Conservation (phyloP, 177 flowering plant species). For the Telopea speciosissima region DNA sequence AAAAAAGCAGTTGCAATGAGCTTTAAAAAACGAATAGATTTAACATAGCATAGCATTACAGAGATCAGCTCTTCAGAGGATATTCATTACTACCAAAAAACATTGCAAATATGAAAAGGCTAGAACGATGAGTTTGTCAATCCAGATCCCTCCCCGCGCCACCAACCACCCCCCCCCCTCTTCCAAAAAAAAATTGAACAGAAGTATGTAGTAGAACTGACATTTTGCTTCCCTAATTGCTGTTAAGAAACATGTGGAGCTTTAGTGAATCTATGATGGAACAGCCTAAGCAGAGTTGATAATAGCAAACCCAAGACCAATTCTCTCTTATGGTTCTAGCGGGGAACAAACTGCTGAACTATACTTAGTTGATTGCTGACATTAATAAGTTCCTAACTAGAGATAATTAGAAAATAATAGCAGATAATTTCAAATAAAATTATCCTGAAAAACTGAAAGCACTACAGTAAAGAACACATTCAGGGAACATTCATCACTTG, state of each 20-base stretch:
- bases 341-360: not conserved
- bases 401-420: not conserved
- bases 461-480: slow-evolving; percentile 3
- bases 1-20: too few relatives aligned
- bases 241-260: slow-evolving; percentile 74
- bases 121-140: too few relatives aligned
- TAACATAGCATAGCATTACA: too few relatives aligned
- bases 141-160: too few relatives aligned
- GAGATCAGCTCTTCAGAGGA: slow-evolving; percentile 39
- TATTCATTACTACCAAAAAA: slow-evolving; percentile 34
- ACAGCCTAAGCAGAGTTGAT: slow-evolving; percentile 73
- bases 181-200: slow-evolving; percentile 34
- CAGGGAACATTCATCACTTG: slow-evolving; percentile 97
- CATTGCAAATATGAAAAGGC: too few relatives aligned
- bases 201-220: slow-evolving; percentile 70
- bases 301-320: not conserved
- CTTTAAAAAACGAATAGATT: too few relatives aligned
- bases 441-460: not conserved
- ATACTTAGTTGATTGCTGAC: not conserved
- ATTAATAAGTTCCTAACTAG: not conserved
- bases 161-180: too few relatives aligned
- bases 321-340: not conserved
- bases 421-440: not conserved
- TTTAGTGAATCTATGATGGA: slow-evolving; percentile 93
- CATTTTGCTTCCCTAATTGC: slow-evolving; percentile 87